Evolutionary conservation across 2,329 filamentous ascomycete species (phyloP).

Genomic region (Calonectria henricotiae): DNA sequence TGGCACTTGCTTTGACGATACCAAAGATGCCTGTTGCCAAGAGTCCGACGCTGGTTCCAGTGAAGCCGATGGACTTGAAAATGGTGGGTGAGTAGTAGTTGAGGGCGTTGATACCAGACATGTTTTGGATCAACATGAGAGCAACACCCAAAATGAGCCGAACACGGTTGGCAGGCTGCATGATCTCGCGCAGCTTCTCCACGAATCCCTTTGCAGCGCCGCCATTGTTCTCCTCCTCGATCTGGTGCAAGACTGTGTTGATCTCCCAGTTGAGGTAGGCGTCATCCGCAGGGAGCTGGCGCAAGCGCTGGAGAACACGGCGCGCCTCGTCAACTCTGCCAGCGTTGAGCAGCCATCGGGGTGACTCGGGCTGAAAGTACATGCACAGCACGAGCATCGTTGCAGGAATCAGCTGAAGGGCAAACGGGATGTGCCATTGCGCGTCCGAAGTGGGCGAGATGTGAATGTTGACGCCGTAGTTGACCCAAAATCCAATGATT

Average conservation of each 20-base stretch:
- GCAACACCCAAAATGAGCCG: conserved; percentile 74
- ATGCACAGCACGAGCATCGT: conserved; percentile 50
- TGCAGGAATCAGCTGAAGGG: conserved; percentile 42
- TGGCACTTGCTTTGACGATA: conserved; percentile 67
- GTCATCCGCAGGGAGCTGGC: conserved; percentile 36
- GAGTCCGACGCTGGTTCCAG: conserved; percentile 71
- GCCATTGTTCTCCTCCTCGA: conserved; percentile 32
- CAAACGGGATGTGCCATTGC: conserved; percentile 64
- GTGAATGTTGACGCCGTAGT: conserved; percentile 45
- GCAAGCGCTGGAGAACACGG: conserved; percentile 35
- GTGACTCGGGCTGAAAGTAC: conserved; percentile 56
- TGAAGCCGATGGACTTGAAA: conserved; percentile 75
- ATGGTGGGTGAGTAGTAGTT: conserved; percentile 77
- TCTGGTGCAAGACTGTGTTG: conserved; percentile 35
- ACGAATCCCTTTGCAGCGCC: conserved; percentile 25
- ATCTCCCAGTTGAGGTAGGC: conserved; percentile 38
- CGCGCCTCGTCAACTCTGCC: conserved; percentile 29
- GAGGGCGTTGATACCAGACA: conserved; percentile 74
- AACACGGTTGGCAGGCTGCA: conserved; percentile 60
- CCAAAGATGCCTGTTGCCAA: conserved; percentile 78
- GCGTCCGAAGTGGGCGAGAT: conserved; percentile 38
- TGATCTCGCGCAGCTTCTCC: conserved; percentile 34
- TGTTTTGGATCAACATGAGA: conserved; percentile 38
- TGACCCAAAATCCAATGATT: conserved; percentile 64
- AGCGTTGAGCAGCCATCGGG: conserved; percentile 51